Conservation (phyloP, 176 grass and related monocot genomes). For the Metroxylon sagu region DNA sequence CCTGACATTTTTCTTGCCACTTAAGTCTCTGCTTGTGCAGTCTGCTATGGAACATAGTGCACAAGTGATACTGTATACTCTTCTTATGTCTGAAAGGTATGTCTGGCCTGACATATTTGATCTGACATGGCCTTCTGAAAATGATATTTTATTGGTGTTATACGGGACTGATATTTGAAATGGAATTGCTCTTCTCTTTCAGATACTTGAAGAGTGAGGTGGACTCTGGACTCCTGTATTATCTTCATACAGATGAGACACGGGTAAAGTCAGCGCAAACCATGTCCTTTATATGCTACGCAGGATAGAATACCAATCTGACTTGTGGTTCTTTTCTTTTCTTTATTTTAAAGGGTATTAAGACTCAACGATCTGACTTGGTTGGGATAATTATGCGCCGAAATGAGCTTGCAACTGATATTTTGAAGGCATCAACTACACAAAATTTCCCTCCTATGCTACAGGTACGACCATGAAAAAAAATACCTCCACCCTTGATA, state of each 20-base stretch:
- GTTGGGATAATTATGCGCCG: slow-evolving; percentile 87
- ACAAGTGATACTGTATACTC: slow-evolving; percentile 87
- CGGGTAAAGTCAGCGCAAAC: slow-evolving; percentile 38
- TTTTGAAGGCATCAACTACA: slow-evolving; percentile 68
- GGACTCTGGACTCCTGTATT: slow-evolving; percentile 87
- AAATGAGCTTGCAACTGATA: slow-evolving; percentile 90
- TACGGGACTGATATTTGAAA: slow-evolving; percentile 1
- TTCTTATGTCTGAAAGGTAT: slow-evolving; percentile 95
- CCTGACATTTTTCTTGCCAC: too few relatives aligned
- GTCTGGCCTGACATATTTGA: background rate
- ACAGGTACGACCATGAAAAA: slow-evolving; percentile 33
- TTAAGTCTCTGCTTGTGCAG: slow-evolving; percentile 30
- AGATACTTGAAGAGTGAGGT: slow-evolving; percentile 84
- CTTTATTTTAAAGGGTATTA: slow-evolving; percentile 53
- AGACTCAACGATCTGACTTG: slow-evolving; percentile 75
- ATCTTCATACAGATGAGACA: slow-evolving; percentile 86
- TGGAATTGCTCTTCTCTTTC: slow-evolving; percentile 18
- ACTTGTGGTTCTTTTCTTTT: background rate
- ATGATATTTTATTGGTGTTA: background rate
- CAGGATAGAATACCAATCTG: background rate
- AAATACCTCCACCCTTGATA: background rate
- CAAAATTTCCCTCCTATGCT: slow-evolving; percentile 74
- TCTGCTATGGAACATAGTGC: slow-evolving; percentile 71
- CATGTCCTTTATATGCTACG: slow-evolving; percentile 2
- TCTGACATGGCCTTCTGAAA: background rate